Evolutionary conservation across 1,139 yeast genomes (phyloP).

Genomic region (Candida freyschussii): DNA sequence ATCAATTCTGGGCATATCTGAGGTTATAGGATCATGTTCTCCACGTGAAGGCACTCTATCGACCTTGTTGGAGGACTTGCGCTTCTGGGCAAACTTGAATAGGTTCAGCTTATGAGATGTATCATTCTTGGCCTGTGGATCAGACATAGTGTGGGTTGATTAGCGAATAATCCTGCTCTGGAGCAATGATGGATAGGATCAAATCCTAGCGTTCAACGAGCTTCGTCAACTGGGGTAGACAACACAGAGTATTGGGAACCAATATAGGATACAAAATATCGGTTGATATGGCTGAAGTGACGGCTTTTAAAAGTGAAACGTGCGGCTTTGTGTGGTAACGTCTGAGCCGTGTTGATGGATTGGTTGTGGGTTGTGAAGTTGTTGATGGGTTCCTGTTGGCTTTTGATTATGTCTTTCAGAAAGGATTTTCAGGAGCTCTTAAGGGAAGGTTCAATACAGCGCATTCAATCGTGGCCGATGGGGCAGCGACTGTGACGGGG

Average conservation of each 20-base stretch:
- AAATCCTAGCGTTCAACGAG: too few relatives aligned
- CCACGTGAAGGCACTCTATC: constrained; percentile 5
- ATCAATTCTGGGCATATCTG: constrained; percentile 13
- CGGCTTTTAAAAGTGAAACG: too few relatives aligned
- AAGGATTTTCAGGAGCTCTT: not conserved
- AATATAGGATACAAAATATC: too few relatives aligned
- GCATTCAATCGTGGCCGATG: too few relatives aligned
- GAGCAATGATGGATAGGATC: too few relatives aligned
- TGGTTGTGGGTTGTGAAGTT: not conserved
- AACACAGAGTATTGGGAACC: too few relatives aligned
- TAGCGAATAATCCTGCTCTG: not conserved
- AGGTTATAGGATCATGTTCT: constrained; percentile 6
- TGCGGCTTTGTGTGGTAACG: too few relatives aligned
- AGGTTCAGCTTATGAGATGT: constrained; percentile 12
- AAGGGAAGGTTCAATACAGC: constrained; percentile 1
- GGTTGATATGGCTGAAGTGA: too few relatives aligned
- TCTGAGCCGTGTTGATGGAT: not conserved
- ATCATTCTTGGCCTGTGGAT: constrained; percentile 4
- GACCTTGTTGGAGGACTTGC: constrained; percentile 9
- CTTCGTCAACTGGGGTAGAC: too few relatives aligned
- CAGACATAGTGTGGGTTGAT: constrained; percentile 2
- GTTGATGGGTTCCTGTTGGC: too few relatives aligned
- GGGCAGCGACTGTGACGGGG: too few relatives aligned
- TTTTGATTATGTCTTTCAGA: too few relatives aligned
- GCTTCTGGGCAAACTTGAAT: constrained; percentile 15